Evolutionary conservation across 1,284 basidiomycete species (phyloP), one percentile per base, ranked within the genome.

Genomic region (Sanghuangporus baumii): DNA sequence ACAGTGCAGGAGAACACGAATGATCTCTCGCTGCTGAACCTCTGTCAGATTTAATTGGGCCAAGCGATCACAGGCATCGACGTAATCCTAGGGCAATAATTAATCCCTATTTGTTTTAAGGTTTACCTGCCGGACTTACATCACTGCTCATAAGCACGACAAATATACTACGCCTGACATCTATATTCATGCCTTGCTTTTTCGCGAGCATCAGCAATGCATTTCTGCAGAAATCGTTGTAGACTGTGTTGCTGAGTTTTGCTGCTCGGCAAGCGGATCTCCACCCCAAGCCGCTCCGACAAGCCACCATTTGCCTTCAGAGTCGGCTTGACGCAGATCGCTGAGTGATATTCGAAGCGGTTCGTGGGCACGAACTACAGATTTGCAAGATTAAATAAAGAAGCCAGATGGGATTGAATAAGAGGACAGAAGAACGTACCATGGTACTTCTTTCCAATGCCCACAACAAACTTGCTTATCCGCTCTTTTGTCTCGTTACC

Each of bases 151-250:
- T 94, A 38, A 99, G 78, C 14, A 95, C 89, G 36, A 96, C 85
- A 70, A 99, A 99, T 56, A 98, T 88, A 63, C 87, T 88, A 61
- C 94, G 81, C 40, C 96, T 84, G 37, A 98, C 89, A 67, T 98
- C 96, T 0, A 96, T 98, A 72, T 99, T 99, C 96, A 99, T 99
- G 23, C 97, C 97, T 72, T 99, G 97, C 71, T 88, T 89, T 66
- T 87, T 82, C 0, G 96, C 96, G 12, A 98, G 80, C 66, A 88
- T 89, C 38, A 91, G 69, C 38, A 99, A 76, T 11, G 80, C 56
- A 80, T 83, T 36, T 73, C 71, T 54, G 60, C 63, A 2, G 52
- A 54, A 18, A 61, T 46, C 2, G 41, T 14, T 58, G 64, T 67
- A 63, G 72, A 52, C 69, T 77, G 69, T 6, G 72, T 69, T 2